These are phyloP conservation scores for Boletus albobrunnescens DNA, from an alignment of 1,284 basidiomycete genomes.

Conservation along the genomic window DNA sequence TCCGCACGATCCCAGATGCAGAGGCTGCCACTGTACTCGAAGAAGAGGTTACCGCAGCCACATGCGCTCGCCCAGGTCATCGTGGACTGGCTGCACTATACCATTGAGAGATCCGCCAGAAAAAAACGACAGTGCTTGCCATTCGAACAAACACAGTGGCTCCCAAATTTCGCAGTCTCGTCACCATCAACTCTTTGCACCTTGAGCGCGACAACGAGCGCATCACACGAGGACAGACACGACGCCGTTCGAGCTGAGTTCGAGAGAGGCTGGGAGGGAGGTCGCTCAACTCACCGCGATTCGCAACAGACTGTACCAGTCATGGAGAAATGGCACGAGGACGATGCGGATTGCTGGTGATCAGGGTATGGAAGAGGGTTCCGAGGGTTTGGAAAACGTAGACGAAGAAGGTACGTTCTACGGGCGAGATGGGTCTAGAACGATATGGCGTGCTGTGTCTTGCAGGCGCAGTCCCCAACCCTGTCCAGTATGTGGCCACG, in stretches of 20 bases:
- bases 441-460: slow-evolving; percentile 26
- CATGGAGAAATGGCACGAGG: slow-evolving; percentile 44
- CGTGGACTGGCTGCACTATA: slow-evolving; percentile 54
- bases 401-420: slow-evolving; percentile 27
- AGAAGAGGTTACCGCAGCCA: slow-evolving; percentile 3
- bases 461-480: slow-evolving; percentile 15
- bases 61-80: slow-evolving; percentile 39
- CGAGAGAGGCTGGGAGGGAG: slow-evolving; percentile 56
- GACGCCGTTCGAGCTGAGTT: slow-evolving; percentile 46
- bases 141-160: slow-evolving; percentile 6
- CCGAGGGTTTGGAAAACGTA: slow-evolving; percentile 47
- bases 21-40: background rate
- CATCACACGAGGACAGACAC: slow-evolving; percentile 34
- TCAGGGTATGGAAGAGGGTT: slow-evolving; percentile 38
- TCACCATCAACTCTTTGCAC: slow-evolving; percentile 38
- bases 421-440: slow-evolving; percentile 7
- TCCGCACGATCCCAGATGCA: background rate
- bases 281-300: slow-evolving; percentile 42
- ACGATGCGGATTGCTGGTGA: slow-evolving; percentile 39
- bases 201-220: slow-evolving; percentile 39
- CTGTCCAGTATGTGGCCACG: slow-evolving; percentile 24
- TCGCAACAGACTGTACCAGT: slow-evolving; percentile 42
- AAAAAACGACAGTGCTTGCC: slow-evolving; percentile 6
- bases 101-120: slow-evolving; percentile 42
- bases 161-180: slow-evolving; percentile 42